These are phyloP conservation scores for Ophiocordyceps australis DNA, from an alignment of 2,329 filamentous ascomycete genomes.

Conservation along the genomic window DNA sequence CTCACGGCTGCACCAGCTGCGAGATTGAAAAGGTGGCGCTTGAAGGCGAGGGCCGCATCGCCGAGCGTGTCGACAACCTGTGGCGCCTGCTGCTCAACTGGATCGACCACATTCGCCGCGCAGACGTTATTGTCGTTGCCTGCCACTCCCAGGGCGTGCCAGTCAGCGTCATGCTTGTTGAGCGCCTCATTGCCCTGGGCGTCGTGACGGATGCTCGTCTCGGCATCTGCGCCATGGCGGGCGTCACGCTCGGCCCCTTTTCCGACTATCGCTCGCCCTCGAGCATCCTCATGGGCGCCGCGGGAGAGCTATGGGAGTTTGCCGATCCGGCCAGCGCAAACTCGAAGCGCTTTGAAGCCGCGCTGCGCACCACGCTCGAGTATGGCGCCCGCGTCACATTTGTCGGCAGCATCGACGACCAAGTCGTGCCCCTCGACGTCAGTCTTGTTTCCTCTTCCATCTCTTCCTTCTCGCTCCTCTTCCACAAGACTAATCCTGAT, in stretches of 20 bases:
- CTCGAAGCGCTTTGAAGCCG: constrained; percentile 61
- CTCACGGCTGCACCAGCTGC: constrained; percentile 51
- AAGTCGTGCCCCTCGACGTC: constrained; percentile 82
- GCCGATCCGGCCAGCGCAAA: constrained; percentile 65
- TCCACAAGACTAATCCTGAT: constrained; percentile 5
- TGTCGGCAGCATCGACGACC: constrained; percentile 89
- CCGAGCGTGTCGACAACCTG: constrained; percentile 73
- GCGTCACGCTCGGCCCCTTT: constrained; percentile 86
- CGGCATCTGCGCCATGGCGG: constrained; percentile 77
- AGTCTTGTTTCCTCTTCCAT: constrained; percentile 5
- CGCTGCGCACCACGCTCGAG: constrained; percentile 55
- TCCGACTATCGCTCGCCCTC: constrained; percentile 82
- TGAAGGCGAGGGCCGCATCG: constrained; percentile 86
- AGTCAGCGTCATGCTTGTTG: constrained; percentile 78
- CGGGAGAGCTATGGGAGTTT: constrained; percentile 93
- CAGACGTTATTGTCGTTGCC: constrained; percentile 81
- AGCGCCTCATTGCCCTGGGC: constrained; percentile 81
- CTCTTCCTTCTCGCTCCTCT: not conserved
- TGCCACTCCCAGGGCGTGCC: constrained; percentile 95
- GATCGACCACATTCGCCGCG: constrained; percentile 74
- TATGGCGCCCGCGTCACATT: constrained; percentile 75
- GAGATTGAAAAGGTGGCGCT: constrained; percentile 89
- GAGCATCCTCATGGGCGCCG: constrained; percentile 72
- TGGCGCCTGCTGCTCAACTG: constrained; percentile 93
- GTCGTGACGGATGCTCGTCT: constrained; percentile 62